phyloP scores from a whole-genome alignment of 2,329 filamentous ascomycete genomes.

The Trichoderma sp. region DNA sequence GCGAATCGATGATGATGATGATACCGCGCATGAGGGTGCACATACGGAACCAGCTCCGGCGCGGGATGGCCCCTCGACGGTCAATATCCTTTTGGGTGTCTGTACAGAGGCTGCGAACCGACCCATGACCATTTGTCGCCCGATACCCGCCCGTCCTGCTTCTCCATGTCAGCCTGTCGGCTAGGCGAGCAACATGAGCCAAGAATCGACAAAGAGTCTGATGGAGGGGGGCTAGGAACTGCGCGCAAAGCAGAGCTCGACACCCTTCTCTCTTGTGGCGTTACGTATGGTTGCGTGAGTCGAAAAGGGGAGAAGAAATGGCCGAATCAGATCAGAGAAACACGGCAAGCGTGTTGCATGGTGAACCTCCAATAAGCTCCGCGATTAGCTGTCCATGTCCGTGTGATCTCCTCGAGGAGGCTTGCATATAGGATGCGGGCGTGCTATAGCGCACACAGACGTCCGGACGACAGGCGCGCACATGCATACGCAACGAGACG shows the following conservation, averaged over 20 bases:
- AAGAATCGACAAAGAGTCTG: neutral
- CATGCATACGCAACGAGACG: neutral
- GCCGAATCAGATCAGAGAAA: neutral
- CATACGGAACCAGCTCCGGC: slow-evolving; percentile 6
- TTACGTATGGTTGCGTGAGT: too few relatives aligned
- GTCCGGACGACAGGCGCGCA: slow-evolving; percentile 11
- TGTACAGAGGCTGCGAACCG: slow-evolving; percentile 13
- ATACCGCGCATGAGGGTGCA: neutral
- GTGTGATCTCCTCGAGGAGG: slow-evolving; percentile 20
- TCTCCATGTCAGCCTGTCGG: slow-evolving; percentile 16
- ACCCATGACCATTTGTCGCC: neutral
- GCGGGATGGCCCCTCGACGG: slow-evolving; percentile 18
- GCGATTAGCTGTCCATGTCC: slow-evolving; percentile 9
- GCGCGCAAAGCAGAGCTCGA: neutral
- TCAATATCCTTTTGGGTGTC: neutral
- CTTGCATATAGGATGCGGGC: slow-evolving; percentile 22
- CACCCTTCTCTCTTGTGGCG: slow-evolving; percentile 7
- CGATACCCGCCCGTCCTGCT: slow-evolving; percentile 16
- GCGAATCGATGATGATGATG: neutral
- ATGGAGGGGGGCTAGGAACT: neutral
- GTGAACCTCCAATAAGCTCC: slow-evolving; percentile 8
- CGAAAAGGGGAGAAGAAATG: neutral
- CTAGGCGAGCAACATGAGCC: neutral
- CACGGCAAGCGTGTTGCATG: neutral
- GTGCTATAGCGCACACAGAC: slow-evolving; percentile 6